A percentile compares a stretch with the other conserved stretches of the same genome.
Evolutionary conservation across 2,329 filamentous ascomycete species (phyloP).

Genomic region (Aspergillus uvarum): DNA sequence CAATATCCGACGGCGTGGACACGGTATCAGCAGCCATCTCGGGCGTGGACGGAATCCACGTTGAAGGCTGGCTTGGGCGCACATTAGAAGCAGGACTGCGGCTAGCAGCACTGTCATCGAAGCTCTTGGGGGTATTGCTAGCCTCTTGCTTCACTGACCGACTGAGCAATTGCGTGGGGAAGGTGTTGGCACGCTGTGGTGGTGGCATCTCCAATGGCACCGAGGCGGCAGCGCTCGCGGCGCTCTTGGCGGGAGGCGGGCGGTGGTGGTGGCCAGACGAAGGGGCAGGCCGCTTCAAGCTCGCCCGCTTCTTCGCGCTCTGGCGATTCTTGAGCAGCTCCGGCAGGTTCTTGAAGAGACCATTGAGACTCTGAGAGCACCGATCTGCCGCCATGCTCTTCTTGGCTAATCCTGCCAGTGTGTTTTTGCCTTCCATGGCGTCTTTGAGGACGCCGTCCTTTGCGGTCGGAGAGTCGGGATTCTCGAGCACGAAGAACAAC

Average conservation of each 20-base stretch:
- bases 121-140: slow-evolving; percentile 28
- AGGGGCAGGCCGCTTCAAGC: slow-evolving; percentile 50
- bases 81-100: slow-evolving; percentile 22
- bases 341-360: slow-evolving; percentile 80
- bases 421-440: slow-evolving; percentile 78
- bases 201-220: slow-evolving; percentile 20
- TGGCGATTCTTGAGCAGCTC: slow-evolving; percentile 63
- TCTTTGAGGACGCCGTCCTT: slow-evolving; percentile 77
- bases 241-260: neutral
- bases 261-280: slow-evolving; percentile 19
- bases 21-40: slow-evolving; percentile 32
- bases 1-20: slow-evolving; percentile 29
- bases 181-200: slow-evolving; percentile 42
- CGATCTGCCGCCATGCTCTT: slow-evolving; percentile 86
- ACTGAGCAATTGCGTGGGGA: slow-evolving; percentile 35
- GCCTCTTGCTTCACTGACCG: slow-evolving; percentile 26
- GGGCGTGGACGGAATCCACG: slow-evolving; percentile 28
- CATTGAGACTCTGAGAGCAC: slow-evolving; percentile 72
- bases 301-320: slow-evolving; percentile 46
- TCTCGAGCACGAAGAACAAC: slow-evolving; percentile 64
- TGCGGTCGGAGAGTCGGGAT: slow-evolving; percentile 59
- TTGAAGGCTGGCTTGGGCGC: slow-evolving; percentile 17
- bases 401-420: slow-evolving; percentile 74
- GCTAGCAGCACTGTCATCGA: slow-evolving; percentile 30
- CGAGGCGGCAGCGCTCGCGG: slow-evolving; percentile 9